phyloP scores from a whole-genome alignment of 1,139 yeast genomes.

The Zygosaccharomyces pseudobailii region DNA sequence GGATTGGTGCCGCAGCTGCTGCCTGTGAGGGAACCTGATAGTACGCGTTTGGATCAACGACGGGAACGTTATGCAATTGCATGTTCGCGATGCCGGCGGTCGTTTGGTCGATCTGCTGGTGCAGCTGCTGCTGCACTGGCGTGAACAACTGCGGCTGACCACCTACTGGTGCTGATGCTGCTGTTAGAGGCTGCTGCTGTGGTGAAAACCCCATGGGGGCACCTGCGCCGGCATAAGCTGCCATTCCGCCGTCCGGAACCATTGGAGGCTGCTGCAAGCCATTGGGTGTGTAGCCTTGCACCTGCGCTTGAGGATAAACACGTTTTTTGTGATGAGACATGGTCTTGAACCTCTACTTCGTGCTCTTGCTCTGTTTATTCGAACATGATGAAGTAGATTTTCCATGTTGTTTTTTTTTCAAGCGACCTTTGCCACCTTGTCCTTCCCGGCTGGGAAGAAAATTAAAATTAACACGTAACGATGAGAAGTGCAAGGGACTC shows the following conservation, averaged over 20 bases:
- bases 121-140: constrained; percentile 29
- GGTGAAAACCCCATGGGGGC: constrained; percentile 9
- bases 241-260: constrained; percentile 9
- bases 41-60: constrained; percentile 22
- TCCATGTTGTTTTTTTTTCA: not conserved
- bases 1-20: not conserved
- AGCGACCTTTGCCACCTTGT: constrained; percentile 2
- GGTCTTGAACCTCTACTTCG: not conserved
- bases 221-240: constrained; percentile 6
- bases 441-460: not conserved
- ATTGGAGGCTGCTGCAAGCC: constrained; percentile 13
- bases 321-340: constrained; percentile 40
- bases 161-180: not conserved
- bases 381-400: not conserved
- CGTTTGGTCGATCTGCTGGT: constrained; percentile 31
- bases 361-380: not conserved
- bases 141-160: constrained; percentile 23
- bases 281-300: constrained; percentile 23
- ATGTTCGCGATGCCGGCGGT: constrained; percentile 26
- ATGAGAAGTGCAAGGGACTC: not conserved
- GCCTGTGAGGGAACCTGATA: constrained; percentile 15
- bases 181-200: constrained; percentile 5
- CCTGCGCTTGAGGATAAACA: constrained; percentile 40
- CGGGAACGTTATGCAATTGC: constrained; percentile 31
- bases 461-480: not conserved